Conservation (phyloP, 306 rosid species). For the Astragalus glycyphyllos region DNA sequence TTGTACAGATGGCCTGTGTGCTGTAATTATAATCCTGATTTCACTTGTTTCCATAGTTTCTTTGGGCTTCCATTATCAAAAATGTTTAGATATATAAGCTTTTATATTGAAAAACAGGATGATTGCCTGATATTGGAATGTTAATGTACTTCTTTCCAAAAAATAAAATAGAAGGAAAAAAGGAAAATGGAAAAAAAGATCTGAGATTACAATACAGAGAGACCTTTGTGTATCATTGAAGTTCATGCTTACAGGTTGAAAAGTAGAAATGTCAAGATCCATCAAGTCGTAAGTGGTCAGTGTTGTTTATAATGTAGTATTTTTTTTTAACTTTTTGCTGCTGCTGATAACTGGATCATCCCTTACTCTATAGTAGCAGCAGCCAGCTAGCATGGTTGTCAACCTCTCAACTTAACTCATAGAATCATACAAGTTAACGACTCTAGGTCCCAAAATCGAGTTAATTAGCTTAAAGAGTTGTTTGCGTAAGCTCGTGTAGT, state of each 20-base stretch:
- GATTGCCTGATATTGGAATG: neutral
- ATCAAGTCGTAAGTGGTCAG: neutral
- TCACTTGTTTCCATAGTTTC: neutral
- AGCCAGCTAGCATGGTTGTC: too few relatives aligned
- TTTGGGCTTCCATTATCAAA: neutral
- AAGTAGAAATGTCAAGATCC: constrained; percentile 2
- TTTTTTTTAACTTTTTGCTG: neutral
- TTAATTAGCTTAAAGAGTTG: too few relatives aligned
- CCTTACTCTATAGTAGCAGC: neutral
- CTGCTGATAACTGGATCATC: neutral
- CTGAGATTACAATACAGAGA: neutral
- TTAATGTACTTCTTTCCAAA: neutral
- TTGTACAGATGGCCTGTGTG: too few relatives aligned
- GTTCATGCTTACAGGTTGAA: constrained; percentile 2
- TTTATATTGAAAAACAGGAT: neutral
- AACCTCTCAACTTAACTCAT: too few relatives aligned
- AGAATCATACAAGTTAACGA: too few relatives aligned
- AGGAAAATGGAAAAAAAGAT: too few relatives aligned
- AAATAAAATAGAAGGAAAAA: neutral
- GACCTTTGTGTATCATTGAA: neutral
- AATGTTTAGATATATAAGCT: neutral
- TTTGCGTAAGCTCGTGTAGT: too few relatives aligned
- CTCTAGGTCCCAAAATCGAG: too few relatives aligned
- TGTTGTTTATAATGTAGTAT: neutral
- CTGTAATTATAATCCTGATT: too few relatives aligned